phyloP scores from a whole-genome alignment of 2,329 filamentous ascomycete genomes.

The Seiridium unicorne region DNA sequence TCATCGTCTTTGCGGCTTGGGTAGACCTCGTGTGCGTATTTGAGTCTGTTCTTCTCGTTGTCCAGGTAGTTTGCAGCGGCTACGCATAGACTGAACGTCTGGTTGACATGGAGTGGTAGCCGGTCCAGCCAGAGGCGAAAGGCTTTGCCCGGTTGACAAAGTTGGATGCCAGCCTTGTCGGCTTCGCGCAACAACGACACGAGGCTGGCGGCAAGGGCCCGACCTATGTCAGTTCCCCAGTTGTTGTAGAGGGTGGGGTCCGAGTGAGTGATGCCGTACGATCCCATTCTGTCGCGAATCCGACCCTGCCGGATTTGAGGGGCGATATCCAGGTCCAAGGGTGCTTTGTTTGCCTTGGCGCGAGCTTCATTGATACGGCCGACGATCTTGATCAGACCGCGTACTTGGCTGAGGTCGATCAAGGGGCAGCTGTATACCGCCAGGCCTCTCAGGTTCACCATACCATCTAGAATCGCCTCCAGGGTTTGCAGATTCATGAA shows the following conservation, averaged over 20 bases:
- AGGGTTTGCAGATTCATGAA: slow-evolving; percentile 20
- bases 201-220: slow-evolving; percentile 15
- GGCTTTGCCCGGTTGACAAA: slow-evolving; percentile 20
- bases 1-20: neutral
- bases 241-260: slow-evolving; percentile 12
- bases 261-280: slow-evolving; percentile 18
- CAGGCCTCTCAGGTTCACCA: slow-evolving; percentile 19
- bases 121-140: slow-evolving; percentile 25
- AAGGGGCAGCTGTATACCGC: slow-evolving; percentile 28
- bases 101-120: slow-evolving; percentile 15
- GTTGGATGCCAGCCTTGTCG: slow-evolving; percentile 14
- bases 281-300: slow-evolving; percentile 10
- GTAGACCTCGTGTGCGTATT: neutral
- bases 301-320: slow-evolving; percentile 10
- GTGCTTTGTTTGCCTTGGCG: slow-evolving; percentile 15
- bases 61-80: neutral
- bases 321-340: slow-evolving; percentile 19
- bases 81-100: neutral
- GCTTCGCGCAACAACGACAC: slow-evolving; percentile 13
- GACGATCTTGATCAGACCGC: slow-evolving; percentile 16
- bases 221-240: slow-evolving; percentile 12
- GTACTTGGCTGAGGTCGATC: slow-evolving; percentile 20
- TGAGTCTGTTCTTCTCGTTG: neutral
- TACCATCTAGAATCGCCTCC: slow-evolving; percentile 12
- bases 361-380: slow-evolving; percentile 13